Conservation (phyloP, 768 basidiomycete species). For the Tephrocybe rancida region DNA sequence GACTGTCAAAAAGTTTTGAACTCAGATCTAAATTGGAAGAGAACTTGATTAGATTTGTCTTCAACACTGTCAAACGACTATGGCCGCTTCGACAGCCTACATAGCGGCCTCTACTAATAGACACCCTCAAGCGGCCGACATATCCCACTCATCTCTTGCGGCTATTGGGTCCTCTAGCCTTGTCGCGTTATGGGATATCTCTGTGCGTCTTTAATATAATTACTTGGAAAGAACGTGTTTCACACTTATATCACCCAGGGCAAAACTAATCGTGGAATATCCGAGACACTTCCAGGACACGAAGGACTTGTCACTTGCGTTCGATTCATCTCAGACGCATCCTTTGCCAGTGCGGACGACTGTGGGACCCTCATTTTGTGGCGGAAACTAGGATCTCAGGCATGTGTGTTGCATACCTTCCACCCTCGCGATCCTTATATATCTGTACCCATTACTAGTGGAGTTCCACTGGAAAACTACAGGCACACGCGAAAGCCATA, state of each 20-base stretch:
- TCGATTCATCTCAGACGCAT: constrained; percentile 56
- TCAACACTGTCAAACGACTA: constrained; percentile 14
- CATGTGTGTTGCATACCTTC: constrained; percentile 31
- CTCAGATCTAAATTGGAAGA: constrained; percentile 12
- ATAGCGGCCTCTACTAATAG: constrained; percentile 52
- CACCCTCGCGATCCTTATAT: constrained; percentile 4
- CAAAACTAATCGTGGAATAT: constrained; percentile 53
- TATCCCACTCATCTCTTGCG: constrained; percentile 41
- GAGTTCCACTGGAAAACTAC: constrained; percentile 40
- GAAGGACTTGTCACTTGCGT: constrained; percentile 75
- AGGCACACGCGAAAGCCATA: constrained; percentile 72
- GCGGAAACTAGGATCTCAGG: constrained; percentile 46
- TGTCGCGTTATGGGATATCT: constrained; percentile 46
- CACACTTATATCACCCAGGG: constrained; percentile 39
- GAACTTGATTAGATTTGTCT: constrained; percentile 7
- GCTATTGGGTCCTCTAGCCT: constrained; percentile 51
- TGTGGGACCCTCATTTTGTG: constrained; percentile 69
- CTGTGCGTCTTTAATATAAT: constrained; percentile 26
- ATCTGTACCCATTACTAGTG: constrained; percentile 26
- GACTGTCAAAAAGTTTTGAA: constrained; percentile 4
- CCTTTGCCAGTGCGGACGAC: constrained; percentile 76
- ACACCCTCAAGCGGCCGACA: constrained; percentile 49
- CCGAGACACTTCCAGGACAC: constrained; percentile 76
- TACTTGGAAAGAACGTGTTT: neutral
- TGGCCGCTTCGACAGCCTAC: constrained; percentile 37